Conservation (phyloP, 108 stramenopile genomes). For the Skeletonema tropicum region DNA sequence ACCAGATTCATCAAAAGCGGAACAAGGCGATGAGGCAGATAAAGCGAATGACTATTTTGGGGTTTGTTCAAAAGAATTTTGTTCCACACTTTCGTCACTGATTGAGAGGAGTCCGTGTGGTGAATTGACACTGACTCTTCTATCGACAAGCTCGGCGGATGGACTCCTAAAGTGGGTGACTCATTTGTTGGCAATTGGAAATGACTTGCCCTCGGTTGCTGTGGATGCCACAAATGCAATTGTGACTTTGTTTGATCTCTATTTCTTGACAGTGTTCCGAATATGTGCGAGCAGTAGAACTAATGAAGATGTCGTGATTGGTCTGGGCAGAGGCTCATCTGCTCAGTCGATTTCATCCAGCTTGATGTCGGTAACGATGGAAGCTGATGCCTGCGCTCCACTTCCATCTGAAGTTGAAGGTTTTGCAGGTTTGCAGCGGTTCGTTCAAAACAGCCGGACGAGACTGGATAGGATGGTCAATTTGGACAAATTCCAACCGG, state of each 20-base stretch:
- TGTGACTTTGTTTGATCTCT: slow-evolving; percentile 71
- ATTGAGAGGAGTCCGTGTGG: slow-evolving; percentile 29
- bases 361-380: slow-evolving; percentile 44
- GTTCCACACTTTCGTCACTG: slow-evolving; percentile 18
- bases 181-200: slow-evolving; percentile 50
- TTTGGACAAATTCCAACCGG: slow-evolving; percentile 68
- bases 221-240: slow-evolving; percentile 55
- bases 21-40: not conserved
- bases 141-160: slow-evolving; percentile 41
- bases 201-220: slow-evolving; percentile 60
- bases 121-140: slow-evolving; percentile 16
- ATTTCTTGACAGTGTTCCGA: slow-evolving; percentile 80
- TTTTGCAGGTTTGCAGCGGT: slow-evolving; percentile 37
- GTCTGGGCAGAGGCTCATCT: slow-evolving; percentile 24
- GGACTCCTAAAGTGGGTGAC: slow-evolving; percentile 63
- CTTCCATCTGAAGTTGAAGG: slow-evolving; percentile 40
- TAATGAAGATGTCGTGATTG: slow-evolving; percentile 71
- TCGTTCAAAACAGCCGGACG: slow-evolving; percentile 55
- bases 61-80: slow-evolving; percentile 22
- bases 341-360: slow-evolving; percentile 18
- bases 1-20: not conserved
- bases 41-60: slow-evolving; percentile 9
- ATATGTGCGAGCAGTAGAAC: slow-evolving; percentile 59
- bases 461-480: slow-evolving; percentile 69
- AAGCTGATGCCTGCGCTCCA: slow-evolving; percentile 78